Conservation (phyloP, 768 basidiomycete genomes). For the Psilocybe sp. region DNA sequence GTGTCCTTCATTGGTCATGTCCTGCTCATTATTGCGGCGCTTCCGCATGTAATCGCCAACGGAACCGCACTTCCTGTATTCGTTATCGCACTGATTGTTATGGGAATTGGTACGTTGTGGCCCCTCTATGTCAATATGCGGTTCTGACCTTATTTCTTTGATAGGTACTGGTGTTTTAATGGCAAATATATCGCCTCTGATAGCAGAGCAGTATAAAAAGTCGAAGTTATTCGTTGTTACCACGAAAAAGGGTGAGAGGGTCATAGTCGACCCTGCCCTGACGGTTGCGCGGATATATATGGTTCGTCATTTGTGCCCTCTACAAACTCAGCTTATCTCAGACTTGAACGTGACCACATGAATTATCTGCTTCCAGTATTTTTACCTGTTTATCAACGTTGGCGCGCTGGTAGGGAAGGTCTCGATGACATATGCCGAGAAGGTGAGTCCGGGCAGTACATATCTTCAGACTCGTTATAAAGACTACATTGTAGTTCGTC, state of each 20-base stretch:
- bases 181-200: slow-evolving; percentile 71
- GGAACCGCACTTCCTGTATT: slow-evolving; percentile 50
- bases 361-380: slow-evolving; percentile 37
- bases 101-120: slow-evolving; percentile 32
- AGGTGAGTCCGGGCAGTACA: slow-evolving; percentile 33
- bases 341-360: no score
- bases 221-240: slow-evolving; percentile 50
- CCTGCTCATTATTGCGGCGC: slow-evolving; percentile 59
- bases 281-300: slow-evolving; percentile 75
- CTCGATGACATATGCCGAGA: slow-evolving; percentile 67
- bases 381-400: slow-evolving; percentile 73
- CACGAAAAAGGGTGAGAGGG: slow-evolving; percentile 57
- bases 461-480: not conserved
- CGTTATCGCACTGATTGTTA: slow-evolving; percentile 58
- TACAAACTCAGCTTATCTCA: no score
- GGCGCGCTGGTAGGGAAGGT: slow-evolving; percentile 71
- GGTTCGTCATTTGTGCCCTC: slow-evolving; percentile 31
- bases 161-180: slow-evolving; percentile 68
- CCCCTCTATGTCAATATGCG: no score
- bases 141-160: no score
- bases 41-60: slow-evolving; percentile 64
- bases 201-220: slow-evolving; percentile 72
- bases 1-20: slow-evolving; percentile 67
- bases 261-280: slow-evolving; percentile 70
- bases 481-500: slow-evolving; percentile 38